Evolutionary conservation across 2,329 filamentous ascomycete genomes (phyloP), one percentile per base, ranked within the genome.

Genomic region (Sordariomycetes sp.): DNA sequence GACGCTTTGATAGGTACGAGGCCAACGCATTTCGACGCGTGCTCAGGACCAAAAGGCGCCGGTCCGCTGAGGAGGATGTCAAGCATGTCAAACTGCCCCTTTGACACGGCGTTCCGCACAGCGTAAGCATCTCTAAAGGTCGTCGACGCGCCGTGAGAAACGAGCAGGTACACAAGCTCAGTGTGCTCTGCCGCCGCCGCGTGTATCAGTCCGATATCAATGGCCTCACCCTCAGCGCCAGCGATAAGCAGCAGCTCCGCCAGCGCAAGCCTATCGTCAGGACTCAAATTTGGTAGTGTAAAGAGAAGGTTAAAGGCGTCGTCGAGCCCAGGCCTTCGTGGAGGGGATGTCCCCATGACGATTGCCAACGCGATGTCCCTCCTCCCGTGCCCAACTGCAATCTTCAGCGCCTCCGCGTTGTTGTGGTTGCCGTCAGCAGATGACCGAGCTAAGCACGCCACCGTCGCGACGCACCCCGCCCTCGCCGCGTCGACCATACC

Each of bases 211-310:
- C 76, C 77, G 34, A 69, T 66, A 0, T 77, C 72, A 1, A 80
- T 67, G 1, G 71, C 67, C 15, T 79, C 74, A 1, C 81, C 81
- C 13, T 72, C 69, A 1, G 80, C 80, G 0, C 81, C 81, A 1
- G 78, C 80, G 56, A 80, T 82, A 1, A 85, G 70, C 1, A 85
- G 64, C 2, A 81, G 67, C 63, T 85, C 80, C 0, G 77, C 71
- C 60, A 84, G 68, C 2, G 72, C 72, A 50, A 79, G 66, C 62
- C 78, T 81, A 35, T 76, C 73, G 34, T 74, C 71, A 0, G 76
- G 74, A 6, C 71, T 72, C 20, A 80, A 70, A 2, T 73, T 72
- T 1, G 72, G 64, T 54, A 76, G 73, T 1, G 70, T 64, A 59
- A 78, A 72, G 1, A 82, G 67, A 5, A 71, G 64, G 1, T 69